phyloP scores from a whole-genome alignment of 306 rosid species.

The Prinsepia uniflora region DNA sequence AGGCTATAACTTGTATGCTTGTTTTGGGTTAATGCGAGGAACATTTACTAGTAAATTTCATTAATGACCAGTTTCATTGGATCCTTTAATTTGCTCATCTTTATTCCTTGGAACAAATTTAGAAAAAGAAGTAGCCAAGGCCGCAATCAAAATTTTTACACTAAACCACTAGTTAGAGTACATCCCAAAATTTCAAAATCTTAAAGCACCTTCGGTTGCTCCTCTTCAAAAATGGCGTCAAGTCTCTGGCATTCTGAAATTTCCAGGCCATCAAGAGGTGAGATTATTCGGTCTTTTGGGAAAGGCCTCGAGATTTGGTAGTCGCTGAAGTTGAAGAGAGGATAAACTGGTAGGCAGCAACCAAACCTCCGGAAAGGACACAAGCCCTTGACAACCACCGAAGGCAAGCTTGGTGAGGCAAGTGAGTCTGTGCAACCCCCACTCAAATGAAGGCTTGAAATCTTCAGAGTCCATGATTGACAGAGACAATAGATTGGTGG shows the following conservation, averaged over 20 bases:
- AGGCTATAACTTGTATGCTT: neutral
- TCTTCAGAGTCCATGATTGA: constrained; percentile 24
- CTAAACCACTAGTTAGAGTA: neutral
- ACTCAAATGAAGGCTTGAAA: constrained; percentile 29
- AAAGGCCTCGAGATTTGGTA: constrained; percentile 30
- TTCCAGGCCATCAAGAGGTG: constrained; percentile 26
- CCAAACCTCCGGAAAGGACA: constrained; percentile 30
- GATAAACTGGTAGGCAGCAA: constrained; percentile 28
- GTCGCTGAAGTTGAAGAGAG: constrained; percentile 30
- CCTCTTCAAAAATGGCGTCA: constrained; percentile 10
- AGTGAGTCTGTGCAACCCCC: constrained; percentile 34
- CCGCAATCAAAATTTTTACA: too few relatives aligned
- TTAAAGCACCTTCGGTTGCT: constrained; percentile 18
- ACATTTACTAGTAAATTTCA: too few relatives aligned
- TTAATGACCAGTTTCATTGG: too few relatives aligned
- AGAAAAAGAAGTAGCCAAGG: too few relatives aligned
- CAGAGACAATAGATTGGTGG: constrained; percentile 25
- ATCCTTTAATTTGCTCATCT: too few relatives aligned
- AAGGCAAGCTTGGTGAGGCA: constrained; percentile 24
- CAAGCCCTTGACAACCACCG: constrained; percentile 30
- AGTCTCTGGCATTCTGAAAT: constrained; percentile 29
- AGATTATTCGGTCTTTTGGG: constrained; percentile 25
- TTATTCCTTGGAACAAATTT: too few relatives aligned
- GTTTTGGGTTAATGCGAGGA: neutral
- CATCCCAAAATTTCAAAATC: constrained; percentile 22